Conservation (phyloP, 495 filamentous ascomycete species). For the Penicillium canescens region DNA sequence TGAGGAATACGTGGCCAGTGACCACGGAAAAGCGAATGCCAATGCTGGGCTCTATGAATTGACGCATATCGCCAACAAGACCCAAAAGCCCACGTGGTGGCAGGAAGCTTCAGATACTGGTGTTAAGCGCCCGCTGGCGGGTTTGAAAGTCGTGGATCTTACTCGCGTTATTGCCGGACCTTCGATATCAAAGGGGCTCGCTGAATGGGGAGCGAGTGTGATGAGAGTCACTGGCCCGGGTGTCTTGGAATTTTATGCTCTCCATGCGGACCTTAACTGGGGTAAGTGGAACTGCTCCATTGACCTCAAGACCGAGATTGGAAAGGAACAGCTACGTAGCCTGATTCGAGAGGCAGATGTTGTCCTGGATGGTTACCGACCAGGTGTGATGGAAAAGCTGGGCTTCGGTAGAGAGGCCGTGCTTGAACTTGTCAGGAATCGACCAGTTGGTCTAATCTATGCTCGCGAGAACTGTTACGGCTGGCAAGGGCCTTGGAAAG, state of each 20-base stretch:
- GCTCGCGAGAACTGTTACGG: slow-evolving; percentile 60
- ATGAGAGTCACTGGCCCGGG: slow-evolving; percentile 58
- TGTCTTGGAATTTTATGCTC: slow-evolving; percentile 46
- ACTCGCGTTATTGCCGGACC: slow-evolving; percentile 52
- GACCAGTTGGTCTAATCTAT: slow-evolving; percentile 49
- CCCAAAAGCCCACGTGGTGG: slow-evolving; percentile 45
- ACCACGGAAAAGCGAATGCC: slow-evolving; percentile 53
- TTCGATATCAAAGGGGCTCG: slow-evolving; percentile 55
- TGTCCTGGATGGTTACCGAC: slow-evolving; percentile 58
- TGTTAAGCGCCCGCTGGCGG: slow-evolving; percentile 2
- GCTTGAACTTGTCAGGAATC: slow-evolving; percentile 39
- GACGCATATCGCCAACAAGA: slow-evolving; percentile 25
- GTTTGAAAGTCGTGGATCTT: slow-evolving; percentile 51
- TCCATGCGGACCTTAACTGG: slow-evolving; percentile 53
- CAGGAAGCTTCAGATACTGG: slow-evolving; percentile 18
- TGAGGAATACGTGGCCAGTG: slow-evolving; percentile 45
- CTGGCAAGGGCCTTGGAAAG: slow-evolving; percentile 52
- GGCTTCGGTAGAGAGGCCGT: slow-evolving; percentile 50
- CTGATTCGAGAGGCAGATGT: slow-evolving; percentile 56
- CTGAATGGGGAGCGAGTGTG: slow-evolving; percentile 55
- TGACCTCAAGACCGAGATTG: slow-evolving; percentile 47
- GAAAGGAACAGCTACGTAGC: slow-evolving; percentile 34
- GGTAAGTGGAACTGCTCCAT: slow-evolving; percentile 56
- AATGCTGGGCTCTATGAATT: slow-evolving; percentile 51
- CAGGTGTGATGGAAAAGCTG: slow-evolving; percentile 47